A percentile compares a stretch with the other conserved stretches of the same genome.
These are phyloP conservation scores for Penicillium flavigenum DNA, from an alignment of 495 filamentous ascomycete species.

Conservation along the genomic window DNA sequence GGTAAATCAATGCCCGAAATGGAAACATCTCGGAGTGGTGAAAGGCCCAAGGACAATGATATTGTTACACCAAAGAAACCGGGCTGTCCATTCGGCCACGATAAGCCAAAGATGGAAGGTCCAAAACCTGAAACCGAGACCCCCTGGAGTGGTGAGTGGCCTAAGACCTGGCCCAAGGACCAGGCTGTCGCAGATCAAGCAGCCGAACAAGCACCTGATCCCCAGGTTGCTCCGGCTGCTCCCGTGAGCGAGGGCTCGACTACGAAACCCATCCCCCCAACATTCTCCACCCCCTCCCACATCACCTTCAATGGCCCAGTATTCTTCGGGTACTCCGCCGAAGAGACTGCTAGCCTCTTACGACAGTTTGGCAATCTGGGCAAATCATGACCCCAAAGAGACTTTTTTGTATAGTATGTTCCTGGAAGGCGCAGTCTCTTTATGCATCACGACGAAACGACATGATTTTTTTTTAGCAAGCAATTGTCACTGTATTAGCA, in stretches of 20 bases:
- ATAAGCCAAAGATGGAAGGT: conserved; percentile 16
- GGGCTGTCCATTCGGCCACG: conserved; percentile 12
- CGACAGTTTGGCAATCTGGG: conserved; percentile 45
- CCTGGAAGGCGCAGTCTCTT: conserved; percentile 15
- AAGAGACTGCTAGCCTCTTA: conserved; percentile 71
- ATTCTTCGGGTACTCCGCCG: conserved; percentile 82
- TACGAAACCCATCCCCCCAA: conserved; percentile 10
- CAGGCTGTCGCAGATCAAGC: not conserved
- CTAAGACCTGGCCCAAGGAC: not conserved
- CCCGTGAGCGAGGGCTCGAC: conserved; percentile 18
- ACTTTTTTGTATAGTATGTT: conserved; percentile 9
- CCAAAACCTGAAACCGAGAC: conserved; percentile 10
- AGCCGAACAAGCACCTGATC: not conserved
- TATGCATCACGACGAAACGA: conserved; percentile 25
- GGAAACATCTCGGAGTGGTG: conserved; percentile 5
- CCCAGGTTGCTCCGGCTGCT: not conserved
- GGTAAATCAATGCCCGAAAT: conserved; percentile 26
- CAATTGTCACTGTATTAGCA: conserved; percentile 2
- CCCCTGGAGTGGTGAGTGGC: not conserved
- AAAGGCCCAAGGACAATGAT: conserved; percentile 17
- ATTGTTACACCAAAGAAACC: conserved; percentile 2
- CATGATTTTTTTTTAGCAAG: conserved; percentile 1
- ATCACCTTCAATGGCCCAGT: conserved; percentile 85
- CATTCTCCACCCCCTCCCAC: conserved; percentile 43
- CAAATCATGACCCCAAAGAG: conserved; percentile 9